A percentile compares a stretch with the other conserved stretches of the same genome.
These are phyloP conservation scores for Ziziphus jujuba DNA, from an alignment of 306 rosid genomes.

Conservation along the genomic window DNA sequence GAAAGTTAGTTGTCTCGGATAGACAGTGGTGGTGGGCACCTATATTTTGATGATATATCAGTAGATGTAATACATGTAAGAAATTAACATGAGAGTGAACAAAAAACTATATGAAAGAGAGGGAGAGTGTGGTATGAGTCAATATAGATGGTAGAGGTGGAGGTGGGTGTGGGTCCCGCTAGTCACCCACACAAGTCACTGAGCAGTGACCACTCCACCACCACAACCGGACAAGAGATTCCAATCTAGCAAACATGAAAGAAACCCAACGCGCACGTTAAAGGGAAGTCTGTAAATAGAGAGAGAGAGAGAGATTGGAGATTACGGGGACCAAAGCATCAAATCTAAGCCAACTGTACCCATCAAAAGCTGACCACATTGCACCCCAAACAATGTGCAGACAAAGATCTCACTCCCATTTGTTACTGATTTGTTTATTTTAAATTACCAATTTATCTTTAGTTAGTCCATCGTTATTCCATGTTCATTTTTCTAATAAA, in stretches of 20 bases:
- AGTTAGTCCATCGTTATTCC: not conserved
- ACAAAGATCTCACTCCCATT: slow-evolving; percentile 61
- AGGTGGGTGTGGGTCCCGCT: slow-evolving; percentile 44
- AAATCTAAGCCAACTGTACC: slow-evolving; percentile 47
- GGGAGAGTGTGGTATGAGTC: not conserved
- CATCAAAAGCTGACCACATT: slow-evolving; percentile 48
- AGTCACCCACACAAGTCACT: slow-evolving; percentile 31
- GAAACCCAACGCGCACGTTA: slow-evolving; percentile 80
- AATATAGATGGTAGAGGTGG: slow-evolving; percentile 7
- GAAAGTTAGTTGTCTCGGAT: slow-evolving; percentile 4
- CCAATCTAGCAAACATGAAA: slow-evolving; percentile 68
- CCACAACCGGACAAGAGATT: slow-evolving; percentile 52
- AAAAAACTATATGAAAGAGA: no score
- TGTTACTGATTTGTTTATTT: slow-evolving; percentile 17
- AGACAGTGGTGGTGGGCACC: slow-evolving; percentile 4
- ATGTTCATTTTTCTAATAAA: not conserved
- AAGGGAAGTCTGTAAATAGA: slow-evolving; percentile 9
- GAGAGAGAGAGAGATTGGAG: slow-evolving; percentile 17
- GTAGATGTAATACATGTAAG: no score
- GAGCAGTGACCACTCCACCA: slow-evolving; percentile 33
- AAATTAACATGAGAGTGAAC: no score
- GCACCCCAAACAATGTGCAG: slow-evolving; percentile 51
- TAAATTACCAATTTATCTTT: not conserved
- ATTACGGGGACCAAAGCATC: slow-evolving; percentile 58
- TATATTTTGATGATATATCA: no score